phyloP scores from a whole-genome alignment of 2,329 filamentous ascomycete genomes.

The Periconia digitata region DNA sequence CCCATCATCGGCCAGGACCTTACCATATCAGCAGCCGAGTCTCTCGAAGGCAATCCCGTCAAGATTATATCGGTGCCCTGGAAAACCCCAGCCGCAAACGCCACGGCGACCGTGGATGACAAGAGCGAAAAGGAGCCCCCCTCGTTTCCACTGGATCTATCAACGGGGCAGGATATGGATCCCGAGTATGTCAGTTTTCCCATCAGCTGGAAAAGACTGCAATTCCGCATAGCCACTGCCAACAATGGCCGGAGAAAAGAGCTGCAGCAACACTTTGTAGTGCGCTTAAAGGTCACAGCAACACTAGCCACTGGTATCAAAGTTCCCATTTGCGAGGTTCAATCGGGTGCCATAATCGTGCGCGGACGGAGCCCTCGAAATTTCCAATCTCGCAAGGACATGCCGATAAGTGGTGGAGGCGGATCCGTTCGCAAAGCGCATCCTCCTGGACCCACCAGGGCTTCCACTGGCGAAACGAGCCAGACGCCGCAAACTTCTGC shows the following conservation, averaged over 20 bases:
- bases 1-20: slow-evolving; percentile 83
- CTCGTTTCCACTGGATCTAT: slow-evolving; percentile 71
- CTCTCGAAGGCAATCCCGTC: slow-evolving; percentile 86
- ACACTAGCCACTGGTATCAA: slow-evolving; percentile 83
- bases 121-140: slow-evolving; percentile 84
- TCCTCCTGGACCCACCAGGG: slow-evolving; percentile 37
- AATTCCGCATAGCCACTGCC: slow-evolving; percentile 92
- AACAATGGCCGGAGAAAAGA: slow-evolving; percentile 96
- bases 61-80: slow-evolving; percentile 96
- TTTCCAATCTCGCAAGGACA: slow-evolving; percentile 91
- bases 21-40: slow-evolving; percentile 88
- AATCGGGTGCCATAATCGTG: slow-evolving; percentile 89
- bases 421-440: slow-evolving; percentile 70
- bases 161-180: slow-evolving; percentile 68
- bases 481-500: slow-evolving; percentile 26
- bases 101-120: slow-evolving; percentile 63
- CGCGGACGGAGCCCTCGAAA: slow-evolving; percentile 90
- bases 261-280: slow-evolving; percentile 91
- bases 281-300: slow-evolving; percentile 82
- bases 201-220: slow-evolving; percentile 89
- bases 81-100: slow-evolving; percentile 88
- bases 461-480: slow-evolving; percentile 39
- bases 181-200: slow-evolving; percentile 88
- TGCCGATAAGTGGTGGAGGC: slow-evolving; percentile 79
- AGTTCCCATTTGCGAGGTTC: slow-evolving; percentile 77